These are phyloP conservation scores for Phtheirospermum japonicum DNA, from an alignment of 257 asterid genomes.

Conservation along the genomic window DNA sequence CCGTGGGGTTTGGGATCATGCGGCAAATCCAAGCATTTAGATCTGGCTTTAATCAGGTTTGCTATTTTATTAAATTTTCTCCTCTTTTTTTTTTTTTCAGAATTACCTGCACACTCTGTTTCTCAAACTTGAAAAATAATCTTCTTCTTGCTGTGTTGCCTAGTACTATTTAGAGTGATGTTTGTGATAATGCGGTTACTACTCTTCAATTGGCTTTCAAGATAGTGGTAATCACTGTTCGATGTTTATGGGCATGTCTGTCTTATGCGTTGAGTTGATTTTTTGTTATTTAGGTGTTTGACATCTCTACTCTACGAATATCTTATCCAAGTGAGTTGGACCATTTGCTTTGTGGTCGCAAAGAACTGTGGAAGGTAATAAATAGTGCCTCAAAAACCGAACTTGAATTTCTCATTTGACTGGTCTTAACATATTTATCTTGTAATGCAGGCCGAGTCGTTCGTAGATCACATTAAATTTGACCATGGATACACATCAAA, in stretches of 20 bases:
- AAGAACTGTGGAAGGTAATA: slow-evolving; percentile 79
- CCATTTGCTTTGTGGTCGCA: slow-evolving; percentile 76
- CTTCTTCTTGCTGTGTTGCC: background rate
- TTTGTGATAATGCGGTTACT: background rate
- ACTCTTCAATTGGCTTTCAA: slow-evolving; percentile 1
- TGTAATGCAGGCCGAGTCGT: slow-evolving; percentile 57
- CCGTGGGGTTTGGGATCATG: slow-evolving; percentile 60
- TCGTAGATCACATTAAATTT: slow-evolving; percentile 74
- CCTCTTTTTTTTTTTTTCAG: background rate
- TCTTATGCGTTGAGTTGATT: background rate
- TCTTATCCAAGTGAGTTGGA: slow-evolving; percentile 78
- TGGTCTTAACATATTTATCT: slow-evolving; percentile 1
- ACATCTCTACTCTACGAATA: slow-evolving; percentile 66
- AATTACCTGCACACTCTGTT: background rate
- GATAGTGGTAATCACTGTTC: background rate
- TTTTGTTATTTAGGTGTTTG: slow-evolving; percentile 57
- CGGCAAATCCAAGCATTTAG: slow-evolving; percentile 78
- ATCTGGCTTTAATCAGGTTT: slow-evolving; percentile 84
- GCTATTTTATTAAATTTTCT: background rate
- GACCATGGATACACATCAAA: slow-evolving; percentile 87
- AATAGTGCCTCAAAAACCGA: background rate
- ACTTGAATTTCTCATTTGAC: background rate
- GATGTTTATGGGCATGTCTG: slow-evolving; percentile 7
- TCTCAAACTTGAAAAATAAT: background rate
- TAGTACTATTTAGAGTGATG: background rate